Base-by-base conservation (phyloP, 441 rosid species). In the Adansonia madagascariensis region DNA sequence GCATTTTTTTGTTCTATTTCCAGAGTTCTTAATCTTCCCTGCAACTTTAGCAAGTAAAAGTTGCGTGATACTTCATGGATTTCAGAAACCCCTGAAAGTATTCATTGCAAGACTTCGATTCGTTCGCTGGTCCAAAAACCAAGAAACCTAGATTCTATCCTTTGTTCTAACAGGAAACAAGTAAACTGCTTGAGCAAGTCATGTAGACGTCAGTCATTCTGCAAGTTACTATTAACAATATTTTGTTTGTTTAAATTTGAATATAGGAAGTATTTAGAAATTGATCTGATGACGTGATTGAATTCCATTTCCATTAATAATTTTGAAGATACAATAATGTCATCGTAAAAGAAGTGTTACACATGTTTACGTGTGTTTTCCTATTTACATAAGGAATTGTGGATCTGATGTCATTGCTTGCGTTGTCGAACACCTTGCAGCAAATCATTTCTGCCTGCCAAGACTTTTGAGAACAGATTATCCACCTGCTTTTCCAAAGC, bases 361-460 rank as follows among this genome's bases (percentile, higher is more conserved):
- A 57, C 44, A 20, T 57, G 55, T 56, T 4, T 15, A 31, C 22
- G 3, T 43, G 15, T 18, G 11, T 3, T 3, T 56, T 65, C 22
- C 17, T 41, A 46, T 9, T 11, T 43, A 69, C 50, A 64, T 17
- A 41, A 50, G 68, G 46, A 41, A 55, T 11, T 49, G 75, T 6
- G 11, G 50, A 56, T 18, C 6, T 70, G 71, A 67, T 20, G 11
- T 61, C 77, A 70, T 43, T 77, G 76, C 75, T 81, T 84, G 63
- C 47, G 63, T 41, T 24, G 64, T 50, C 89, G 63, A 49, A 87
- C 77, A 61, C 86, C 81, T 49, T 78, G 80, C 17, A 91, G 84
- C 80, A 90, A 59, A 63, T 85, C 80, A 76, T 86, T 89, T 87
- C 96, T 90, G 49, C 75, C 80, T 5, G 80, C 82, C 78, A 91